phyloP scores from a whole-genome alignment of 179 eudicot species.

The Silene noctiflora region DNA sequence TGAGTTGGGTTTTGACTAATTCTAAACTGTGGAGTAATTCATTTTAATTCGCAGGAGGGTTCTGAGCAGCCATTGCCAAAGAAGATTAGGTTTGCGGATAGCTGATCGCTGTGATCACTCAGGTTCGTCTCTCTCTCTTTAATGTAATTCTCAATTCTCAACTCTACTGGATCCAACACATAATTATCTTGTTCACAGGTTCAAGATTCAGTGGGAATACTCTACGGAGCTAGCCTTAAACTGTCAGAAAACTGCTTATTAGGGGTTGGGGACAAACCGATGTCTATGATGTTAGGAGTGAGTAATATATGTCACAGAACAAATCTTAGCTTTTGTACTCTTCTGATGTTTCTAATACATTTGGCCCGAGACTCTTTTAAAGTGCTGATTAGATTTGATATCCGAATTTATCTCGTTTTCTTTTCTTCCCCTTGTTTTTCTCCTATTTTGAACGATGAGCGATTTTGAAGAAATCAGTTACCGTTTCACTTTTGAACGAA shows the following conservation, averaged over 20 bases:
- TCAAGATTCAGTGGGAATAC: not conserved
- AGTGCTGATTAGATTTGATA: too few species aligned
- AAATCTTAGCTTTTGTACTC: not conserved
- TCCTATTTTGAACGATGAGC: too few species aligned
- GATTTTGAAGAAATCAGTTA: too few species aligned
- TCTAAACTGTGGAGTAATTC: too few species aligned
- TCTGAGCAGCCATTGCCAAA: conserved; percentile 47
- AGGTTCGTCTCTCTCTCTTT: not conserved
- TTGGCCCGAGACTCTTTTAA: too few species aligned
- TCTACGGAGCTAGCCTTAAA: not conserved
- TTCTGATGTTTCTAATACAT: not conserved
- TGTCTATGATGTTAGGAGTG: not conserved
- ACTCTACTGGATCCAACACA: not conserved
- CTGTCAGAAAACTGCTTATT: too few species aligned
- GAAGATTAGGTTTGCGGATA: conserved; percentile 56
- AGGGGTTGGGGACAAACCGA: not conserved
- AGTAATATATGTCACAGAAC: not conserved
- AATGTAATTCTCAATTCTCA: not conserved
- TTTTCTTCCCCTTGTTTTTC: too few species aligned
- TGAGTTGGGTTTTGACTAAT: too few species aligned
- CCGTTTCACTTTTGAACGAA: too few species aligned
- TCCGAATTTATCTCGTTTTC: too few species aligned
- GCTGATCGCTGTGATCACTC: conserved; percentile 4
- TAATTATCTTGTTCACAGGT: not conserved
- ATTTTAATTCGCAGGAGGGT: conserved; percentile 45